Evolutionary conservation across 805 yeast species (phyloP), one percentile per base, ranked within the genome.

Genomic region (Hanseniaspora pseudoguilliermondii): DNA sequence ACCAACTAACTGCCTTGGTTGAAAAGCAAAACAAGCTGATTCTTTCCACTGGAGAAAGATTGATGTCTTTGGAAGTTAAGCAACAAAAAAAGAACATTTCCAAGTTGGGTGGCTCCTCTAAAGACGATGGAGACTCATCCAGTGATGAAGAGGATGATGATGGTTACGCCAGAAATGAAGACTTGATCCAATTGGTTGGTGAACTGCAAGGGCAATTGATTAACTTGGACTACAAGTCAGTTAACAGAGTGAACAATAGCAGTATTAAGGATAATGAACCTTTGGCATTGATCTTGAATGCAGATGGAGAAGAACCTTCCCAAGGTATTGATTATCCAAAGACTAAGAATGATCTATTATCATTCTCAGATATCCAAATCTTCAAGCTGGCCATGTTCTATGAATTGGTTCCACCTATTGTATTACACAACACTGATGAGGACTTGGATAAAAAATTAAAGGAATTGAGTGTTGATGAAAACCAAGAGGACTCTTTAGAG

Each of bases 141-240:
- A 81, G 91, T 2, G 84, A 86, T 61, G 95, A 86, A 57, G 97
- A 91, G 5, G 83, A 79, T 58, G 65, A 79, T 1, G 66, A 76
- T 3, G 87, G 83, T 59, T 82, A 75, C 60, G 86, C 82, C 39
- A 81, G 91, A 3, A 84, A 86, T 61, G 95, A 86, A 57, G 97
- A 91, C 64, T 71, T 90, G 13, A 85, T 85, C 3, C 91, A 87
- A 65, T 73, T 90, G 47, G 97, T 89, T 15, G 87, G 86, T 11
- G 97, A 90, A 67, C 71, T 90, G 56, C 97, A 90, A 69, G 86
- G 86, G 9, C 97, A 90, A 69, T 74, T 90, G 63, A 90, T 86
- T 54, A 72, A 77, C 25, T 66, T 85, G 36, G 97, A 90, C 65
- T 86, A 86, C 61, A 77, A 95, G 61, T 78, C 84, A 18, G 76